These are phyloP conservation scores for Selaginella moellendorffii DNA, from an alignment of 75 land plant genomes.

Conservation along the genomic window DNA sequence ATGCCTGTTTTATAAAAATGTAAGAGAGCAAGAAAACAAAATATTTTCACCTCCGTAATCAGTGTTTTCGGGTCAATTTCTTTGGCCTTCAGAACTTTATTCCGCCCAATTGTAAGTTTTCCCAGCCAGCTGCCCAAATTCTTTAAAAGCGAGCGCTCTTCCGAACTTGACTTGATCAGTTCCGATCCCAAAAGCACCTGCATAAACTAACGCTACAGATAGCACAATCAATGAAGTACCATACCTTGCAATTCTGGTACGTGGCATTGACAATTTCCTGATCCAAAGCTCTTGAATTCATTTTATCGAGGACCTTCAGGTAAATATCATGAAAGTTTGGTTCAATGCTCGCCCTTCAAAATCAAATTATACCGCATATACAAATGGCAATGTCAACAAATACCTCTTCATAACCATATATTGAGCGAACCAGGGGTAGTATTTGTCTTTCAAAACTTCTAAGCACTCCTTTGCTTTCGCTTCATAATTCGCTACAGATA, in stretches of 20 bases:
- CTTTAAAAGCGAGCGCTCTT: slow-evolving; percentile 88
- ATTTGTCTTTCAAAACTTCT: slow-evolving; percentile 69
- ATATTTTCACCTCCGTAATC: slow-evolving; percentile 56
- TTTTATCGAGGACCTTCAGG: slow-evolving; percentile 83
- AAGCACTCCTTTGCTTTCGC: slow-evolving; percentile 79
- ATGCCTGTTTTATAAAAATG: slow-evolving; percentile 72
- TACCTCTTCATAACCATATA: slow-evolving; percentile 99
- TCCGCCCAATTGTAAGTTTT: slow-evolving; percentile 88
- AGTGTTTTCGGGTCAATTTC: slow-evolving; percentile 87
- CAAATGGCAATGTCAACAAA: background rate
- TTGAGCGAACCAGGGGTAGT: slow-evolving; percentile 94
- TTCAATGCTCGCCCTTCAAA: slow-evolving; percentile 91
- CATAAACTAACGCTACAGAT: background rate
- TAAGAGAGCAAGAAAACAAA: background rate
- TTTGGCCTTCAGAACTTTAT: slow-evolving; percentile 69
- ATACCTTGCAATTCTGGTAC: slow-evolving; percentile 96
- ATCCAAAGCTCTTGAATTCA: slow-evolving; percentile 56
- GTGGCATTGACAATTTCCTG: slow-evolving; percentile 80
- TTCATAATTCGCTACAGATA: slow-evolving; percentile 61
- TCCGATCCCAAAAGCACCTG: slow-evolving; percentile 92
- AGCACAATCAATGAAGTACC: background rate
- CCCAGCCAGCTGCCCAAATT: slow-evolving; percentile 99
- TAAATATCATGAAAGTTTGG: slow-evolving; percentile 91
- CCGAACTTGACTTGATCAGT: slow-evolving; percentile 93
- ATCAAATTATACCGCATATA: too few species aligned